phyloP scores from a whole-genome alignment of 2,329 filamentous ascomycete species.

The Trichoderma endophyticum region DNA sequence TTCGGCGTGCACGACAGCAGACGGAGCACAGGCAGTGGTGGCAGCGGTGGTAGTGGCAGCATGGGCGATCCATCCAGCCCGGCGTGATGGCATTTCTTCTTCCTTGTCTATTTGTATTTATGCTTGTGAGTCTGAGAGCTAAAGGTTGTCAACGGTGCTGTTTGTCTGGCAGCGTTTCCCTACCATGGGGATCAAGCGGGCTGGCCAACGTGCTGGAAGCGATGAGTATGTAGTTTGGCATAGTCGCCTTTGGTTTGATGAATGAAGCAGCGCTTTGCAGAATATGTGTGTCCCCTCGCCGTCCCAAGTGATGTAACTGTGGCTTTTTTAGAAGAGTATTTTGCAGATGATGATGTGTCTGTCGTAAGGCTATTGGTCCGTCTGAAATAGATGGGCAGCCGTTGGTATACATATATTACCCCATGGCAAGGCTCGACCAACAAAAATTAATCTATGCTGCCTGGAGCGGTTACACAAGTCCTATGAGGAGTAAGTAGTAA shows the following conservation, averaged over 20 bases:
- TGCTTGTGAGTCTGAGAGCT: background rate
- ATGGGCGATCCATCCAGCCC: conserved; percentile 53
- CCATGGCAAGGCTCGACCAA: background rate
- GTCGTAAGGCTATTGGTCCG: background rate
- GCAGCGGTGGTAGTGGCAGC: conserved; percentile 50
- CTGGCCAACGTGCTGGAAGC: background rate
- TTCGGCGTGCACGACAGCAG: conserved; percentile 26
- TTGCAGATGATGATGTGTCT: background rate
- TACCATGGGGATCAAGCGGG: background rate
- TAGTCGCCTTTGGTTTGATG: conserved; percentile 14
- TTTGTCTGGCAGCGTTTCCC: background rate
- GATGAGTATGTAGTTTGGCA: conserved; percentile 13
- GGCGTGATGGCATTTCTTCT: conserved; percentile 1
- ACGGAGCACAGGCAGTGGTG: conserved; percentile 42
- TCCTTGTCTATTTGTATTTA: background rate
- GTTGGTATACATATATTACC: background rate
- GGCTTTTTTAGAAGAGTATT: background rate
- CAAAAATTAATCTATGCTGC: background rate
- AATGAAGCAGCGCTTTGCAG: conserved; percentile 19
- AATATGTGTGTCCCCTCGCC: background rate
- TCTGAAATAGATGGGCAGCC: background rate
- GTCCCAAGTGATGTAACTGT: background rate
- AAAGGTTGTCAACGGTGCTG: background rate
- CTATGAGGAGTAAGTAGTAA: background rate
- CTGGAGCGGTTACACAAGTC: background rate